Evolutionary conservation across 768 basidiomycete genomes (phyloP).

Genomic region (Mycena olivaceomarginata): DNA sequence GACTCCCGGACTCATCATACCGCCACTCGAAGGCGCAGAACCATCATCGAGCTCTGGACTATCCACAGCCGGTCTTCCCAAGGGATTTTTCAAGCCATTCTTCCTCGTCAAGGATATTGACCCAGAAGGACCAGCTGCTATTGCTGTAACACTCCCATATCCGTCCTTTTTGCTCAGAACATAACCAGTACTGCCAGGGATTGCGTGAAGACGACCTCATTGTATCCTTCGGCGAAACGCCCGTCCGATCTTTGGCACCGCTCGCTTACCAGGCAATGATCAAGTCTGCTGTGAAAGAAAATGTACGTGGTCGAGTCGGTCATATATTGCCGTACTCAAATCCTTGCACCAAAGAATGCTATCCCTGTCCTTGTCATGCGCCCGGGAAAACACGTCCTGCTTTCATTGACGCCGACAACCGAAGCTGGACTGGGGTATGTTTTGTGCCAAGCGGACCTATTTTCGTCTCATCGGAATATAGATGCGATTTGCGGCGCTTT

Average conservation of each 20-base stretch:
- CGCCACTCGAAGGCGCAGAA: not conserved
- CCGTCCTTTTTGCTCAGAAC: not conserved
- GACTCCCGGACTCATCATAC: conserved; percentile 1
- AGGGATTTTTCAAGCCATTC: conserved; percentile 44
- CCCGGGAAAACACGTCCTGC: conserved; percentile 25
- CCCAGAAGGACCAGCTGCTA: conserved; percentile 39
- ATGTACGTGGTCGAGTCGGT: conserved; percentile 22
- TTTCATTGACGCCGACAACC: conserved; percentile 31
- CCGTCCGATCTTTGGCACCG: conserved; percentile 35
- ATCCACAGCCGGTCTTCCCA: conserved; percentile 40
- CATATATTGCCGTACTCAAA: not conserved
- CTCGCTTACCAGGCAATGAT: conserved; percentile 41
- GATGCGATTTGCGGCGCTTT: conserved; percentile 42
- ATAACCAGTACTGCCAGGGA: conserved; percentile 18
- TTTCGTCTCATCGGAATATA: conserved; percentile 13
- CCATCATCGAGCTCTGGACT: conserved; percentile 5
- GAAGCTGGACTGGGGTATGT: conserved; percentile 40
- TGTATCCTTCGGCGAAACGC: conserved; percentile 39
- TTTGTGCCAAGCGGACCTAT: not conserved
- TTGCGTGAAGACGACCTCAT: conserved; percentile 44
- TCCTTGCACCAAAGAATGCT: conserved; percentile 15
- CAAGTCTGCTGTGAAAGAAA: conserved; percentile 21
- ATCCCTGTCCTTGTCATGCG: conserved; percentile 42
- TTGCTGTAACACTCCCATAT: conserved; percentile 28
- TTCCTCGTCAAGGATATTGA: conserved; percentile 36